Evolutionary conservation across 2,329 filamentous ascomycete genomes (phyloP), one percentile per base, ranked within the genome.

Genomic region (Alternaria triticimaculans): DNA sequence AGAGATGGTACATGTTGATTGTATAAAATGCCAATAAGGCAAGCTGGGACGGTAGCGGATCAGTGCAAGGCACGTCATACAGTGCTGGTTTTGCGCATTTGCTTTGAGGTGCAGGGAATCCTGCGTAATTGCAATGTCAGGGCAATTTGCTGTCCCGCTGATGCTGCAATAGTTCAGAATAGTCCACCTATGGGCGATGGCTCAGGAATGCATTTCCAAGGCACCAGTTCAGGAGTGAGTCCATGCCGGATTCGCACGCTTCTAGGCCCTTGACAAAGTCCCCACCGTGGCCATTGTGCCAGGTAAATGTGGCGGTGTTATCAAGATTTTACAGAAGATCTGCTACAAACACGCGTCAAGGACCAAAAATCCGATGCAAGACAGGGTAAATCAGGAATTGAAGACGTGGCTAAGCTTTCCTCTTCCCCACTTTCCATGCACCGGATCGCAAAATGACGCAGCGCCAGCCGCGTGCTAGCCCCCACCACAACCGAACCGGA

Each of bases 391-490:
- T 63, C 69, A 72, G 69, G 72, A 69, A 67, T 60, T 68, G 64
- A 60, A 62, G 63, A 60, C 45, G 60, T 62, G 63, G 63, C 63
- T 71, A 74, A 75, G 72, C 71, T 72, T 74, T 65, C 48, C 11
- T 20, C 64, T 66, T 64, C 72, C 70, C 70, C 71, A 67, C 63
- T 64, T 69, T 62, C 28, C 63, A 59, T 65, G 66, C 65, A 62
- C 41, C 33, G 53, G 57, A 63, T 55, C 41, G 58, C 11, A 55
- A 28, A 68, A 75, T 77, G 75, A 77, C 73, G 75, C 72, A 74
- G 63, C 58, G 51, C 53, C 46, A 48, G 60, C 63, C 64, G 61
- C 64, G 64, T 69, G 68, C 69, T 65, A 55, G 33, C 25, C 62
- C 53, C 66, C 67, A 59, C 64, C 58, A 65, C 49, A 20, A 49